Base-by-base conservation (phyloP, 352 stramenopile genomes). In the Globisporangium apiculatum region DNA sequence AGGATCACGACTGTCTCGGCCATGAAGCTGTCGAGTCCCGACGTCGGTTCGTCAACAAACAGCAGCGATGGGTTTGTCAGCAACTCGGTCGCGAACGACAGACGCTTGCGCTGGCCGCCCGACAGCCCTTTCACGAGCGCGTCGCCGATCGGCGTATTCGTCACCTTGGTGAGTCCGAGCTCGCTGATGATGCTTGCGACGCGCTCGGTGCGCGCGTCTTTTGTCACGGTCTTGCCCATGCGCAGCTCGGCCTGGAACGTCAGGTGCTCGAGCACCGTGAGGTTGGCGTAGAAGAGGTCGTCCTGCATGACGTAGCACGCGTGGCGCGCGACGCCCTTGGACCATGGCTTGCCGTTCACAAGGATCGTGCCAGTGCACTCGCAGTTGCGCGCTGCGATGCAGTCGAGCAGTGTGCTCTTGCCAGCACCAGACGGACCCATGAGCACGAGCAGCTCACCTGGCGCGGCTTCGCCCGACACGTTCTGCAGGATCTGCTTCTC, bases 181-280 rank as follows among this genome's bases (percentile, higher is more conserved):
- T 83, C 66, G 41, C 55, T 62, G 35, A 87, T 75, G 14, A 84
- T 67, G 46, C 52, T 54, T 11, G 41, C 7, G 4, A 84, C 74
- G 43, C 61, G 60, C 56, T 62, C 41, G 12, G 64, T 41, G 7
- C 61, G 60, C 15, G 74, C 57, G 6, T 47, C 40, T 14, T 55
- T 67, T 18, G 66, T 57, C 35, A 24, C 60, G 48, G 54, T 56
- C 12, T 53, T 53, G 53, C 72, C 77, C 53, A 96, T 71, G 24
- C 84, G 66, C 4, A 97, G 63, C 55, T 79, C 68, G 3, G 86
- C 86, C 9, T 85, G 72, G 71, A 95, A 96, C n/a, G 62, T 76
- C 15, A 96, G 60, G 54, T 92, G 83, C 73, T 96, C 86, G 51
- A 82, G 58, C 2, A 96, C 86, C 7, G 89, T 96, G 15, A 96